These are phyloP conservation scores for Collybia sp. DNA, from an alignment of 768 basidiomycete genomes.

Conservation along the genomic window DNA sequence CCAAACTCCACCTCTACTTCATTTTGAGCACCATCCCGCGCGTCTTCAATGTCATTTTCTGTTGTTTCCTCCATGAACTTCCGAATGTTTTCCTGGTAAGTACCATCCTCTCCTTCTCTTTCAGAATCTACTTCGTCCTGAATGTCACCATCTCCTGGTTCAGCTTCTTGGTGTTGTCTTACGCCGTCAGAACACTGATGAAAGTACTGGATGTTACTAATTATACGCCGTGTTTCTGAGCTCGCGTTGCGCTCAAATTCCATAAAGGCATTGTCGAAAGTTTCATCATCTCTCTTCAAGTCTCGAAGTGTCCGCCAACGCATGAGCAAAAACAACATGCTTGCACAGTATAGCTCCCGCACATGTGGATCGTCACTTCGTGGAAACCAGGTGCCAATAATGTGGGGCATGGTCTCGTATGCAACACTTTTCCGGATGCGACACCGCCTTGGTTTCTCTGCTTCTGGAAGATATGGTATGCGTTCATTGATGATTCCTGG, in stretches of 20 bases:
- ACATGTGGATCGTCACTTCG: slow-evolving; percentile 11
- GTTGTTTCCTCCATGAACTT: background rate
- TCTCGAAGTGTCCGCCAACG: slow-evolving; percentile 26
- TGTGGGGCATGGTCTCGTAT: slow-evolving; percentile 28
- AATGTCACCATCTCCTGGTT: too few species aligned
- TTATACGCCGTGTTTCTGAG: slow-evolving; percentile 1
- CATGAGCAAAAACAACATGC: slow-evolving; percentile 25
- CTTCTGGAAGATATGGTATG: slow-evolving; percentile 12
- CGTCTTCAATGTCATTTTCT: background rate
- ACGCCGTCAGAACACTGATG: slow-evolving; percentile 18
- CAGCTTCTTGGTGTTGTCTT: background rate
- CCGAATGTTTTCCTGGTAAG: background rate
- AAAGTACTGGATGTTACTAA: slow-evolving; percentile 27
- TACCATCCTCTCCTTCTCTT: too few species aligned
- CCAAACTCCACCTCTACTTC: slow-evolving; percentile 1
- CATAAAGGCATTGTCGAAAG: slow-evolving; percentile 16
- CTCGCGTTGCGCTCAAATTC: slow-evolving; percentile 6
- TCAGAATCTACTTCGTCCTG: too few species aligned
- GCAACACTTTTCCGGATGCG: slow-evolving; percentile 16
- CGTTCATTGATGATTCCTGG: slow-evolving; percentile 8
- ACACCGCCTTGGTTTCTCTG: slow-evolving; percentile 2
- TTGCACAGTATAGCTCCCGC: slow-evolving; percentile 20
- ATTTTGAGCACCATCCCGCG: background rate
- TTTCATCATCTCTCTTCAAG: slow-evolving; percentile 8
- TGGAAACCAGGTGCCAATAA: slow-evolving; percentile 28